Base-by-base conservation (phyloP, 306 rosid genomes). In the Sicyos baderoa region DNA sequence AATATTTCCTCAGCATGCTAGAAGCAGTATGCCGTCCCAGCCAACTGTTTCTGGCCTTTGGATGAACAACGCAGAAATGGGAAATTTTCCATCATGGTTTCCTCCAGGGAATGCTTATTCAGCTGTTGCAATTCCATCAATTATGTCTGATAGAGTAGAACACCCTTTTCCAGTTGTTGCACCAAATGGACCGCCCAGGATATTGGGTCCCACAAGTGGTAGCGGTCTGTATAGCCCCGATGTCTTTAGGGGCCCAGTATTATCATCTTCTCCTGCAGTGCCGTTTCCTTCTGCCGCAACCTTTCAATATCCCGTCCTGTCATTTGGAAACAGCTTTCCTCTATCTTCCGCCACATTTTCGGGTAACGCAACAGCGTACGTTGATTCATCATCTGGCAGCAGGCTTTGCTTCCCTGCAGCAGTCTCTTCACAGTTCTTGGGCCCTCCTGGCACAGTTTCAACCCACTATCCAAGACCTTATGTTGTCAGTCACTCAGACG, bases 181-280 rank as follows among this genome's bases (percentile, higher is more conserved):
- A 18, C 68, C 90, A 64, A 81, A 74, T 73, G 90, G 90, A 15
- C 75, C 92, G 4, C 87, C 85, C 32, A 78, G 90, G 81, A 53
- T 82, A 56, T 74, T 84, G 76, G 79, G 82, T 62, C 82, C 92
- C 52, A 72, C 85, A 7, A 71, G 72, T 65, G 80, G 88, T 72
- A 74, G 78, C 81, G 78, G 71, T 59, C 77, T 82, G 16, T 86
- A 82, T 74, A 80, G 77, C 76, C 17, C 89, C 11, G 92, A 84
- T 63, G 71, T 83, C 62, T 84, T 75, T 75, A 71, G 88, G 74
- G 88, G 81, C 7, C 56, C 87, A 6, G 88, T 89, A 19, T 61
- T 89, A 65, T 74, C 96, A 44, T 85, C 90, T 29, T 77, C 96
- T 65, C 90, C 87, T 19, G 90, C 88, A 22, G 77, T 83, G 67